These are phyloP conservation scores for Trebouxia sp. DNA, from an alignment of 139 green algal species.

Conservation along the genomic window DNA sequence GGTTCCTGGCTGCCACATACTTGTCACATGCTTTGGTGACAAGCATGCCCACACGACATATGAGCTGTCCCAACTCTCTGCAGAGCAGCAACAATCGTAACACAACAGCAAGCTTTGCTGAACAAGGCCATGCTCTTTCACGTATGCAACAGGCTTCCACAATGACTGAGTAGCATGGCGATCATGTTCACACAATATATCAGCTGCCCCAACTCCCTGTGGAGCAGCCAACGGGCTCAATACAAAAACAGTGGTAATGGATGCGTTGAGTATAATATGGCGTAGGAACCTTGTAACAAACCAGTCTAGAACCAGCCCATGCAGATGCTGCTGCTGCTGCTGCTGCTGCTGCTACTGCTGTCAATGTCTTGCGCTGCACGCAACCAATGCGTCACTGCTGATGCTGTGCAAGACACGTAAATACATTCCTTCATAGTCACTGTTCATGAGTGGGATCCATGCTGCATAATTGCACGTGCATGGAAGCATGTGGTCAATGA, in stretches of 20 bases:
- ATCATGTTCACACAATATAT: not conserved
- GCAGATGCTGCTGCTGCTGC: too few relatives aligned
- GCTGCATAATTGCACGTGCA: too few relatives aligned
- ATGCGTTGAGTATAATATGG: too few relatives aligned
- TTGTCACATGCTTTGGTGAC: slow-evolving; percentile 56
- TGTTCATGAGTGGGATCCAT: too few relatives aligned
- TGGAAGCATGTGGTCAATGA: not conserved
- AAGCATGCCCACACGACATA: slow-evolving; percentile 56
- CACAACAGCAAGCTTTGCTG: not conserved
- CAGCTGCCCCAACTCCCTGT: not conserved
- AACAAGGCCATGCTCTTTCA: not conserved
- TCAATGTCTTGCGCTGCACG: too few relatives aligned
- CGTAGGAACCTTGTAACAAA: too few relatives aligned
- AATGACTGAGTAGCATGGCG: not conserved
- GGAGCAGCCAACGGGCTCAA: not conserved
- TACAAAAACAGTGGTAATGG: too few relatives aligned
- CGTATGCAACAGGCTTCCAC: not conserved
- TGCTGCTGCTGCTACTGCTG: too few relatives aligned
- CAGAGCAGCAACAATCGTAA: not conserved
- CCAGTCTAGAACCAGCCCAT: too few relatives aligned
- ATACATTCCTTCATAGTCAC: too few relatives aligned
- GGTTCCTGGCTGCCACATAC: slow-evolving; percentile 17
- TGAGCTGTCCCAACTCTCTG: slow-evolving; percentile 63
- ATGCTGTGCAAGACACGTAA: too few relatives aligned
- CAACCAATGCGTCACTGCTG: too few relatives aligned